Evolutionary conservation across 1,284 basidiomycete species (phyloP), one percentile per base, ranked within the genome.

Genomic region (Irpex rosettiformis): DNA sequence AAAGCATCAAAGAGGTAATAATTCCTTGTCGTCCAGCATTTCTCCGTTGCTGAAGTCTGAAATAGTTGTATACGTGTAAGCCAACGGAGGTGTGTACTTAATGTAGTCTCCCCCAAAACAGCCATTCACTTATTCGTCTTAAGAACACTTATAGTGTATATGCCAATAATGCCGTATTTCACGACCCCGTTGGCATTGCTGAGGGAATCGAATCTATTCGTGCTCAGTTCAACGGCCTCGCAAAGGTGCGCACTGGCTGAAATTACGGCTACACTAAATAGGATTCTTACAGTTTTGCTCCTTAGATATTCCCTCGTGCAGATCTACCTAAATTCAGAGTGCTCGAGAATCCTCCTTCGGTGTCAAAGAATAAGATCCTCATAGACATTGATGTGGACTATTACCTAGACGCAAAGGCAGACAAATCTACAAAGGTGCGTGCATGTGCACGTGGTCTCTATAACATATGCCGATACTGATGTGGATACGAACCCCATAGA

Each of bases 331-430:
- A 73, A 55, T 79, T 82, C 62, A 74, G 77, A 7, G 57, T 81
- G 7, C 67, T 81, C 5, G 59, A 77, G 63, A 80, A 75, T 59
- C 78, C 79, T 4, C 59, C 72, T 1, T 72, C 69, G 2, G 65
- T 77, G 2, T 70, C 75, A 6, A 64, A 70, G 52, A 76, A 66
- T 56, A 75, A 70, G 6, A 72, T 82, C 45, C 70, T 81, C 45
- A 76, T 81, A 57, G 79, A 81, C 64, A 78, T 79, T 62, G 79
- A 81, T 58, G 77, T 83, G 13, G 69, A 73, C 0, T 82, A 81
- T 63, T 80, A 68, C 65, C 72, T 75, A n/a, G 68, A 77, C 54
- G 68, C 74, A 3, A 66, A 72, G 4, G 66, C 73, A 1, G 66
- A 70, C 16, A 70, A 72, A 8, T 78, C 79, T 0, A 78, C 75